These are phyloP conservation scores for Vachellia pachyceras DNA, from an alignment of 306 rosid genomes.

Conservation along the genomic window DNA sequence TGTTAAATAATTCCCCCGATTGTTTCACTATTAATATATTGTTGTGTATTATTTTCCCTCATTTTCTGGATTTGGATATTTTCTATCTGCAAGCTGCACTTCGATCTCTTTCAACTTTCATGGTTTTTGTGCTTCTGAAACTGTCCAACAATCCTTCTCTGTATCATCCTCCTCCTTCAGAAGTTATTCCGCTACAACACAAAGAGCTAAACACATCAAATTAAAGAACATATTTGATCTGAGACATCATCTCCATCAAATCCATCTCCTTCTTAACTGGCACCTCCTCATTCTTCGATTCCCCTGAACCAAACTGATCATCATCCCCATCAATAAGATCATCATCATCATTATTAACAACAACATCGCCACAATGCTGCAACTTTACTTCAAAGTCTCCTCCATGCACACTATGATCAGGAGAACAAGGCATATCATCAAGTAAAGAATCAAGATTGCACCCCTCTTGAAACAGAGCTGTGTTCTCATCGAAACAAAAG, in stretches of 20 bases:
- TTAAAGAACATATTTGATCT: slow-evolving; percentile 35
- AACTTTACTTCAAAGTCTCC: slow-evolving; percentile 27
- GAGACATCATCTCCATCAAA: slow-evolving; percentile 80
- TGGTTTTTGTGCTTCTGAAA: too few species aligned
- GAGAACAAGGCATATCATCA: slow-evolving; percentile 54
- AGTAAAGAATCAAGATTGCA: slow-evolving; percentile 67
- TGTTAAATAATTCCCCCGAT: not conserved
- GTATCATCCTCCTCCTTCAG: slow-evolving; percentile 27
- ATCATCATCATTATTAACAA: not conserved
- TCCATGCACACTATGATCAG: slow-evolving; percentile 30
- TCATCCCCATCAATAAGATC: not conserved
- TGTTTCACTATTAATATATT: slow-evolving; percentile 3
- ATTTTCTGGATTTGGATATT: too few species aligned
- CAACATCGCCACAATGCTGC: not conserved
- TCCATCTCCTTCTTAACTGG: slow-evolving; percentile 76
- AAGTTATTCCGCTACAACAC: slow-evolving; percentile 10
- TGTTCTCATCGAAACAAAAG: slow-evolving; percentile 57
- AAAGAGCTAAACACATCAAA: not conserved
- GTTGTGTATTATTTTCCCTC: too few species aligned
- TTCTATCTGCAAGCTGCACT: too few species aligned
- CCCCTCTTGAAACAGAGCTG: slow-evolving; percentile 59
- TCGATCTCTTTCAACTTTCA: too few species aligned
- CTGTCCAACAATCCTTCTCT: too few species aligned
- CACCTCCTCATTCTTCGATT: slow-evolving; percentile 32
- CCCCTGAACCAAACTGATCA: slow-evolving; percentile 35